These are phyloP conservation scores for Ogataea saltuana DNA, from an alignment of 805 yeast species.

Conservation along the genomic window DNA sequence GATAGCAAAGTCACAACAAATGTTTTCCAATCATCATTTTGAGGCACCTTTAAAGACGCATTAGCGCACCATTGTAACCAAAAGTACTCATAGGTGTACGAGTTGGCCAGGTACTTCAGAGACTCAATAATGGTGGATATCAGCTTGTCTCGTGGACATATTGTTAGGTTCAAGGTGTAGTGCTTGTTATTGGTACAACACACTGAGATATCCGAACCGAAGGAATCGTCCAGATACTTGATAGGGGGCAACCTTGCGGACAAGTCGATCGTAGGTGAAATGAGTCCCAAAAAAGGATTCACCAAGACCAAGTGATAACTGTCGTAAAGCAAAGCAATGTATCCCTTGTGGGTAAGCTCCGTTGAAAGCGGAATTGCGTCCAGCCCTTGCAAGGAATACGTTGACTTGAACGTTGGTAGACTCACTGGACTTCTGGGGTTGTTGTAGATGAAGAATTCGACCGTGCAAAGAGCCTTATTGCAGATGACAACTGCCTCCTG, in stretches of 20 bases:
- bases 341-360: constrained; percentile 41
- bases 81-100: constrained; percentile 56
- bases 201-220: constrained; percentile 29
- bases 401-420: constrained; percentile 26
- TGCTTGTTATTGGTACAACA: constrained; percentile 24
- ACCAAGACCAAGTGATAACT: constrained; percentile 41
- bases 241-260: constrained; percentile 26
- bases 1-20: constrained; percentile 54
- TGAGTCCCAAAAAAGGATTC: constrained; percentile 58
- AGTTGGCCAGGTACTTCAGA: constrained; percentile 56
- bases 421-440: constrained; percentile 33
- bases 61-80: constrained; percentile 67
- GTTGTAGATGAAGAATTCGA: constrained; percentile 53
- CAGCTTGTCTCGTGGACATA: constrained; percentile 47
- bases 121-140: constrained; percentile 49
- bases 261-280: constrained; percentile 38
- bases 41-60: constrained; percentile 39
- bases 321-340: constrained; percentile 43
- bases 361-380: constrained; percentile 44
- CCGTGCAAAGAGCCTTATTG: constrained; percentile 42
- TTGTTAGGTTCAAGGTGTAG: constrained; percentile 37
- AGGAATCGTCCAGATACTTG: constrained; percentile 24
- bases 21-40: constrained; percentile 59
- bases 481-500: constrained; percentile 64
- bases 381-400: constrained; percentile 26